A percentile compares a stretch with the other conserved stretches of the same genome.
phyloP scores from a whole-genome alignment of 306 rosid genomes.

The Fragaria nilgerrensis region DNA sequence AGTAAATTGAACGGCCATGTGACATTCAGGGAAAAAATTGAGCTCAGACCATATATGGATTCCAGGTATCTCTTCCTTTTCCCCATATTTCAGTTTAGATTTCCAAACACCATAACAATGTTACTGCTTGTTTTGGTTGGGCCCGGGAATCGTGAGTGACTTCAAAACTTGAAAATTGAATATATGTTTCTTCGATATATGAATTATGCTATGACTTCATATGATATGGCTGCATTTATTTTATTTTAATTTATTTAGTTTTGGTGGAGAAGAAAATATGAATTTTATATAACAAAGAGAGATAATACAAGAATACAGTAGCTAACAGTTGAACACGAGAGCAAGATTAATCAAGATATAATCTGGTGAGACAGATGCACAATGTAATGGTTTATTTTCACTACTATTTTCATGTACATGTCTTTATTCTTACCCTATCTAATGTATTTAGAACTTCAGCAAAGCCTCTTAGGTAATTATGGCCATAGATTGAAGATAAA shows the following conservation, averaged over 20 bases:
- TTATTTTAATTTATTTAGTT: background rate
- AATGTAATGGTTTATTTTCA: background rate
- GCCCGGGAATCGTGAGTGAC: background rate
- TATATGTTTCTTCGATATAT: background rate
- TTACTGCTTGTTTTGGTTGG: background rate
- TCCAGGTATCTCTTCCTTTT: conserved; percentile 52
- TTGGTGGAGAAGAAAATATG: background rate
- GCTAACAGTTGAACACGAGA: background rate
- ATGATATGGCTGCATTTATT: background rate
- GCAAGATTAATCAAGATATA: background rate
- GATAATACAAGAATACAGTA: background rate
- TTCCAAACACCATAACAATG: background rate
- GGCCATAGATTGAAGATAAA: background rate
- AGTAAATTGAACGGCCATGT: conserved; percentile 92
- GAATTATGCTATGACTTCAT: background rate
- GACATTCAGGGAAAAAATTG: conserved; percentile 62
- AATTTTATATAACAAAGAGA: no score
- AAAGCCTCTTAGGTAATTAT: background rate
- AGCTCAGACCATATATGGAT: conserved; percentile 85
- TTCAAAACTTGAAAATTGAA: background rate
- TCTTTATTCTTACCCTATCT: background rate
- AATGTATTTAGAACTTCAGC: background rate
- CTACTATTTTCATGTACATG: background rate
- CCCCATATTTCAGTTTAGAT: conserved; percentile 22
- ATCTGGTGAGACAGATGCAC: background rate